A percentile compares a stretch with the other conserved stretches of the same genome.
phyloP scores from a whole-genome alignment of 78 protist genomes.

The Salpingoeca rosetta region DNA sequence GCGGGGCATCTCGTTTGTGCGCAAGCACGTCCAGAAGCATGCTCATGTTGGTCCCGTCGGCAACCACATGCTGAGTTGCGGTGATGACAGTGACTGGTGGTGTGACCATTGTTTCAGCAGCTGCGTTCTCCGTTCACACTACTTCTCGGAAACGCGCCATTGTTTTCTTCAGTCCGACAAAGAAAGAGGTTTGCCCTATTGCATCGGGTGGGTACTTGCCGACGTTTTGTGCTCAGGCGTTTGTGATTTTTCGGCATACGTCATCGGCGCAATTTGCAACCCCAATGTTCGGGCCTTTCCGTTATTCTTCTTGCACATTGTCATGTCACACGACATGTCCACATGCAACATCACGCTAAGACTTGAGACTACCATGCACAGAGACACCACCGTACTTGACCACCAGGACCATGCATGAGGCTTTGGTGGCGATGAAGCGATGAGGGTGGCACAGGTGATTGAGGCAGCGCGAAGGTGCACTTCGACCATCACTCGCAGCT shows the following conservation, averaged over 20 bases:
- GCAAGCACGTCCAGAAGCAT: background rate
- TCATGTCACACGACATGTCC: background rate
- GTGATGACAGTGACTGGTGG: background rate
- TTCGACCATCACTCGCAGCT: too few species aligned
- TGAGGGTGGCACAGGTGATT: too few species aligned
- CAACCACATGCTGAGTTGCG: background rate
- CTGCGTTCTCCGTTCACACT: background rate
- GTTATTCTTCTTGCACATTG: background rate
- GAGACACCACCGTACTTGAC: too few species aligned
- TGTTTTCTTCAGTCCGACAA: background rate
- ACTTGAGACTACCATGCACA: too few species aligned
- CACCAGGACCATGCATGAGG: too few species aligned
- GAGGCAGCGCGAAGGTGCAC: too few species aligned
- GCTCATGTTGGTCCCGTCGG: background rate
- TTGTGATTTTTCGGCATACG: background rate
- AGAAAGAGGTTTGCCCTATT: background rate
- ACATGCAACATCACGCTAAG: background rate
- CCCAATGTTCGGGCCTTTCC: background rate
- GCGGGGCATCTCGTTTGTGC: too few species aligned
- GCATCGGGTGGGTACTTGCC: background rate
- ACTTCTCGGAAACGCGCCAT: background rate
- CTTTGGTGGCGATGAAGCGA: too few species aligned
- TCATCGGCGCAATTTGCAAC: background rate
- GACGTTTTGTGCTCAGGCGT: too few species aligned
- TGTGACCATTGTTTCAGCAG: background rate